Base-by-base conservation (phyloP, 2,329 filamentous ascomycete species). In the Delphinella strobiligena region DNA sequence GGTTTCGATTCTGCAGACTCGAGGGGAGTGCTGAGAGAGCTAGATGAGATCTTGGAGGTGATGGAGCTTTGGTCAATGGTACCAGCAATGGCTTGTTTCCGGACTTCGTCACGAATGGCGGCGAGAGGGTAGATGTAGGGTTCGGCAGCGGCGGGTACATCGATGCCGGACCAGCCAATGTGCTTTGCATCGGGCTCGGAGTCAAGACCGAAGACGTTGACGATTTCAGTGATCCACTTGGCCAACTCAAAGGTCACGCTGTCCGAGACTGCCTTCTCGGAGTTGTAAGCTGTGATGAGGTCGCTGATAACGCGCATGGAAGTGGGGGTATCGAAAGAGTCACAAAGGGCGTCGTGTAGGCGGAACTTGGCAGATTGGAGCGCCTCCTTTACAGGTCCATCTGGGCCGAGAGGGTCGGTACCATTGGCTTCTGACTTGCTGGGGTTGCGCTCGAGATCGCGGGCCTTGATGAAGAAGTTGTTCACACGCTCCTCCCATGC, bases 251-350 rank as follows among this genome's bases (percentile, higher is more conserved):
- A 60, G 2, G 69, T 64, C 5, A 69, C 64, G 24, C 61, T 54
- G 5, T 64, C 56, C 4, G 69, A 66, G 2, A 75, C 49, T 5
- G 59, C 51, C 4, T 62, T 55, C 38, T 65, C 66, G 18, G 64
- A 66, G 60, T 94, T 94, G 54, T 81, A 82, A 31, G 82, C 75
- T 35, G 78, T 81, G 45, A 95, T 80, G 17, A 95, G 64, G 41
- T 84, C 77, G 2, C 78, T 75, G 34, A 95, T 80, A n/a, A 77
- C 64, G 36, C 74, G 72, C 81, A 95, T 86, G 4, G 80, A 85
- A 37, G 69, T 66, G 1, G 83, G 78, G 0, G 88, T 95, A 60
- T 95, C 82, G 58, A 95, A 93, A 0, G 87, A 94, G 61, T 93
- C 86, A 49, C 72, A 71, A 12, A 95, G 68, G 2, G 82, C 80